These are phyloP conservation scores for Flaveria sonorensis DNA, from an alignment of 129 eudicot genomes.

Conservation along the genomic window DNA sequence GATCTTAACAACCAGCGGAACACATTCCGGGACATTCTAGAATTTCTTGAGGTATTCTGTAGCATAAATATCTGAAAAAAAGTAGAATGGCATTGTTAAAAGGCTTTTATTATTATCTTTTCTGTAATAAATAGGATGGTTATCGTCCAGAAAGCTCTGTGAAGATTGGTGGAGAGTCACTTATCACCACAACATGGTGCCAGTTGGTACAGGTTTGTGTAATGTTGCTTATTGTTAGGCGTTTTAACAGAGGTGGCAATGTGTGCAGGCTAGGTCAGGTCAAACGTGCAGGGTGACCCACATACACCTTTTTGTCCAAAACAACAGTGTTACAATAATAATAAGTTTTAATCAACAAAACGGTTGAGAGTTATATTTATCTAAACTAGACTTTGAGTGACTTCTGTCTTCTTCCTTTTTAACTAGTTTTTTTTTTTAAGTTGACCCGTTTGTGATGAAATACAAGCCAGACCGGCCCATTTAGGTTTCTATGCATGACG, in stretches of 20 bases:
- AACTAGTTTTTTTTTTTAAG: background rate
- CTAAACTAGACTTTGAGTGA: background rate
- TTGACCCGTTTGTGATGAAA: conserved; percentile 2
- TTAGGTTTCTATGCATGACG: background rate
- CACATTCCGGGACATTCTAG: conserved; percentile 85
- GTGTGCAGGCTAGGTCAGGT: background rate
- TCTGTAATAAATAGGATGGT: conserved; percentile 57
- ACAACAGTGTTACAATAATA: too few relatives aligned
- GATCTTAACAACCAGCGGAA: conserved; percentile 90
- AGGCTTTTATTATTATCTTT: background rate
- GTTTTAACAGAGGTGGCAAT: background rate
- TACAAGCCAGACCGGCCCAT: background rate
- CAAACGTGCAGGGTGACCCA: background rate
- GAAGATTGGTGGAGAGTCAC: conserved; percentile 78
- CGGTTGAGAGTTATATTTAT: background rate
- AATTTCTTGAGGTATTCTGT: conserved; percentile 75
- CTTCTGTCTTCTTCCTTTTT: background rate
- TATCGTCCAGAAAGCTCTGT: conserved; percentile 67
- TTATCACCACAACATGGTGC: conserved; percentile 79
- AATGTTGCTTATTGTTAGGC: background rate
- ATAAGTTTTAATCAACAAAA: background rate
- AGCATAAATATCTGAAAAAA: background rate
- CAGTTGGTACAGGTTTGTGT: conserved; percentile 64
- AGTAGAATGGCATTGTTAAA: background rate
- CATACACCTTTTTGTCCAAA: too few relatives aligned